Evolutionary conservation across 2,329 filamentous ascomycete genomes (phyloP), one percentile per base, ranked within the genome.

Genomic region (Colletotrichum godetiae): DNA sequence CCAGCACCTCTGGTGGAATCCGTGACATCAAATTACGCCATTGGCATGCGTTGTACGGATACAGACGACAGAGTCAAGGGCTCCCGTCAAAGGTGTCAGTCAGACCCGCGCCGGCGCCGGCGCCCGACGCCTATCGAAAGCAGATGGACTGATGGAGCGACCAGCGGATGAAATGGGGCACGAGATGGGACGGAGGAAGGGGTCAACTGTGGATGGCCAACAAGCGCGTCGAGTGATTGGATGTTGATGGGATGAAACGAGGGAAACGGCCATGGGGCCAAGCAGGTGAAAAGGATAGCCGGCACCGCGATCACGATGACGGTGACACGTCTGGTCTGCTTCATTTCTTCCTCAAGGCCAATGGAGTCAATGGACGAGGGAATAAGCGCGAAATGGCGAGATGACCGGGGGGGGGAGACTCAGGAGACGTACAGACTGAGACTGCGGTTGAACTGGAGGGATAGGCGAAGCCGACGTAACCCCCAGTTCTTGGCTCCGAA

Each of bases 11-110:
- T 27, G 22, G 67, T 67, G 55, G 42, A 67, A 60, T 71, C 62
- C 31, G 62, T 67, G 68, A 71, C 68, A 71, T 56, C 33, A 49
- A 70, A 49, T 67, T 71, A 61, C 62, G 56, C 68, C 62, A 71
- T 60, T 55, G 55, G 62, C 55, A 67, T 61, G 59, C 52, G 49
- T 57, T 58, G 58, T 46, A 22, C 53, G 7, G 24, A 22, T 19
- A 52, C 11, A 52, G 46, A 52, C 27, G 27, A 42, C 42, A 10
- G 42, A 19, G 42, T 49, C 19, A 33, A 56, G 46, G 35, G 58
- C 67, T 35, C 52, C 29, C 35, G 55, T 56, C 62, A 60, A 61
- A 53, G 27, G 55, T 66, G 67, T 59, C 67, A 59, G 15, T 42
- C 64, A 35, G 31, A 49, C 37, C 37, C 13, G 37, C 37, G 42